Evolutionary conservation across 495 filamentous ascomycete genomes (phyloP), one percentile per base, ranked within the genome.

Genomic region (Tricharina praecox): DNA sequence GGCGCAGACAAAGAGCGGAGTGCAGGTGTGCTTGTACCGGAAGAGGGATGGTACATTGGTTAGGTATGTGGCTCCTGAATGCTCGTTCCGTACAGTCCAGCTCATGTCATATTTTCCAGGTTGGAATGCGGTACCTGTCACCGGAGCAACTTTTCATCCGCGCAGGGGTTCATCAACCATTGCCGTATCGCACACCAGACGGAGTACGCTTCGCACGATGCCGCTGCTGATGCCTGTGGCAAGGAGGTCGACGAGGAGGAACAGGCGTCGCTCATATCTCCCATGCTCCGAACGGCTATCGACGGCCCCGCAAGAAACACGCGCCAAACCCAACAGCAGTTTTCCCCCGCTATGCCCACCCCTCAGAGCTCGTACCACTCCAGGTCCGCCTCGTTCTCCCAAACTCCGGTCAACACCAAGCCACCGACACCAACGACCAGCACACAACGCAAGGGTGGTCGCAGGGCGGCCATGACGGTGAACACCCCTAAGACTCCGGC

Each of bases 81-180:
- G 20, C 20, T 40, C n/a, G n/a, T n/a, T n/a, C n/a, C n/a, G n/a
- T n/a, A n/a, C n/a, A n/a, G n/a, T n/a, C n/a, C n/a, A n/a, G n/a
- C n/a, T n/a, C n/a, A n/a, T n/a, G n/a, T n/a, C n/a, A 45, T 46
- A 42, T 49, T 43, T 34, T 39, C 7, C 30, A 92, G 92, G 63
- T 72, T 96, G 37, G 76, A 88, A 41, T 97, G 90, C 65, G 68
- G 86, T 42, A 81, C 90, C 59, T 97, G 90, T 58, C 73, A 82
- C 34, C 70, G 85, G 47, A 80, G 79, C 64, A 81, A 95, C 60
- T 96, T 95, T 62, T 85, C 81, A 36, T 94, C 85, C 63, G 84
- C 84, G 1, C 90, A 97, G 62, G 90, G 90, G 2, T 96, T 97
- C 59, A 88, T 97, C 67, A 97, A 97, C 54, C 90, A 97, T 57